These are phyloP conservation scores for Rhynchospora tenuis DNA, from an alignment of 176 grass and related monocot species.

Conservation along the genomic window DNA sequence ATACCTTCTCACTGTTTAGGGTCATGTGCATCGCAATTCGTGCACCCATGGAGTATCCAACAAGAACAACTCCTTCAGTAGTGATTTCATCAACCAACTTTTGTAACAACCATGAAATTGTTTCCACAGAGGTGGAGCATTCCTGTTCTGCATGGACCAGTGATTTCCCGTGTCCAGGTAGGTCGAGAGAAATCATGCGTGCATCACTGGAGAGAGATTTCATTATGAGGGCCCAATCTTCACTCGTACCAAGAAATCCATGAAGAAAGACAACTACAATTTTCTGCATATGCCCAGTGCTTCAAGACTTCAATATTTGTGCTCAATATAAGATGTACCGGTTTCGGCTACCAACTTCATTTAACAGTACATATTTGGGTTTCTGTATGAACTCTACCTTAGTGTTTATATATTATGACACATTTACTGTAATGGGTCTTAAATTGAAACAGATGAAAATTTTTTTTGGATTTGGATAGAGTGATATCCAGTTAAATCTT, in stretches of 20 bases:
- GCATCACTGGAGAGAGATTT: conserved; percentile 54
- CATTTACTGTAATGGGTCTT: not conserved
- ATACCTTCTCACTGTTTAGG: conserved; percentile 75
- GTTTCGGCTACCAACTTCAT: not conserved
- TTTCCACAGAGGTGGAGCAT: conserved; percentile 40
- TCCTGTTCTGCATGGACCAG: conserved; percentile 35
- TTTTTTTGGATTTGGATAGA: not conserved
- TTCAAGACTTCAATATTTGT: not conserved
- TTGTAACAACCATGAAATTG: conserved; percentile 52
- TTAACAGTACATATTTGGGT: not conserved
- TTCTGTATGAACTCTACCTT: not conserved
- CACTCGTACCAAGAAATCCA: conserved; percentile 90
- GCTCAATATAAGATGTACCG: not conserved
- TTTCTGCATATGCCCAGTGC: conserved; percentile 42
- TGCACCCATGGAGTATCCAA: conserved; percentile 96
- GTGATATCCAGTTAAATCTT: not conserved
- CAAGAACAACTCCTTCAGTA: conserved; percentile 60
- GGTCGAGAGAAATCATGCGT: conserved; percentile 62
- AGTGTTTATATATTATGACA: not conserved
- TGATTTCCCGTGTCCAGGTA: conserved; percentile 83
- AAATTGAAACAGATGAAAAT: not conserved
- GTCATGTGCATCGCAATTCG: conserved; percentile 89
- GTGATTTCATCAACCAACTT: conserved; percentile 61
- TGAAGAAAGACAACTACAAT: conserved; percentile 79
- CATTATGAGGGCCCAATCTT: conserved; percentile 83